Evolutionary conservation across 345 rosid species (phyloP).

Genomic region (Euphorbia tirucalli): DNA sequence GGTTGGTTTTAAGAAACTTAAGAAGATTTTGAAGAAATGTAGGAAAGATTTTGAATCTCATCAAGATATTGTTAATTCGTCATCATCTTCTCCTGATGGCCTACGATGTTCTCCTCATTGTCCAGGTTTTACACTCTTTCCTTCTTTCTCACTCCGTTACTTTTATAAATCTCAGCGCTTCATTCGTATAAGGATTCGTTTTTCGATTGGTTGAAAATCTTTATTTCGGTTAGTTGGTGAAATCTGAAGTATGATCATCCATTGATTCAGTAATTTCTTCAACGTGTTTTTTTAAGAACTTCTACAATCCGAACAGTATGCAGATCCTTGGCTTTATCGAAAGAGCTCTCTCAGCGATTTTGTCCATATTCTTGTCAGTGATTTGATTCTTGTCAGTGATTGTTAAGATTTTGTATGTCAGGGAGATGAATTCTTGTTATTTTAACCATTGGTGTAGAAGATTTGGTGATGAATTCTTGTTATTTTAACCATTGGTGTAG

Average conservation of each 20-base stretch:
- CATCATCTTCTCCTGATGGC: constrained; percentile 12
- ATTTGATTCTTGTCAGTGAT: neutral
- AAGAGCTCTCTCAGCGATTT: no score
- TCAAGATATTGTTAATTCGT: constrained; percentile 8
- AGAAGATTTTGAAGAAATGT: constrained; percentile 75
- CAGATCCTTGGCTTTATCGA: no score
- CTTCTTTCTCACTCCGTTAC: neutral
- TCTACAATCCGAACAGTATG: no score
- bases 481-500: neutral
- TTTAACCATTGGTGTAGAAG: neutral
- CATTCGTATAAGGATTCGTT: no score
- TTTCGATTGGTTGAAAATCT: no score
- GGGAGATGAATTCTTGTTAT: neutral
- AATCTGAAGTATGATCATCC: no score
- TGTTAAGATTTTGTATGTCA: neutral
- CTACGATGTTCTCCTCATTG: constrained; percentile 58
- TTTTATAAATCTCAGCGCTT: neutral
- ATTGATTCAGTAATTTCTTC: no score
- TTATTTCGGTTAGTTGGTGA: no score
- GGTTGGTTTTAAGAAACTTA: constrained; percentile 83
- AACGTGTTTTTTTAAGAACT: no score
- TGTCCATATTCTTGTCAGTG: no score
- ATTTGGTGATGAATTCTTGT: neutral
- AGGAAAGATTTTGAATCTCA: constrained; percentile 38
- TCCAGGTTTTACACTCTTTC: constrained; percentile 35